Base-by-base conservation (phyloP, 2,329 filamentous ascomycete genomes). In the Calonectria crousiana region DNA sequence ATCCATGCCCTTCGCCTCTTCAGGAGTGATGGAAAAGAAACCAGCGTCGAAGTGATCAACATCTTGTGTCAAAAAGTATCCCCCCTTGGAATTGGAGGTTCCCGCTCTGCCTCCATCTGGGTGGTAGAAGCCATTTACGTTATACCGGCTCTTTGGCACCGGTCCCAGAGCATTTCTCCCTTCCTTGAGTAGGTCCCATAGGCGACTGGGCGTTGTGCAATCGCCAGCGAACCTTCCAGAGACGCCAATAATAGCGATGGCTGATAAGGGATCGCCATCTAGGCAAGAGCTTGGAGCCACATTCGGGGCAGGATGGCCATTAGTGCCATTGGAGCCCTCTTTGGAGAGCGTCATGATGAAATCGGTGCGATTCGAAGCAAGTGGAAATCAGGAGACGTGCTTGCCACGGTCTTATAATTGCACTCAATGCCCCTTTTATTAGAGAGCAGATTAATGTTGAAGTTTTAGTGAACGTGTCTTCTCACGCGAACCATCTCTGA, bases 1-100 rank as follows among this genome's bases (percentile, higher is more conserved):
- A 53, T 88, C 86, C 71, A 87, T 81, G 11, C 78, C 80, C 52
- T 79, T 78, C 20, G 84, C 84, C 72, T 88, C 86, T n/a, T 81
- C 75, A 0, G 82, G 81, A 0, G 79, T 82, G 36, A 87, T 84
- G 47, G 81, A 80, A 77, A 87, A 88, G 75, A 87, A 86, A 1
- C 74, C 69, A 8, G 82, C 47, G 76, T 87, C 85, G n/a, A 75
- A 75, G 11, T 47, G 64, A 16, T 51, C 47, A 2, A 74, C 60
- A 13, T 69, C 70, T 0, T 58, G 64, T 32, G 67, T 74, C 58
- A 64, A 44, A 28, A 64, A 64, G 58, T 64, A 64, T 26, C 58
- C 58, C 18, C 38, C 38, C 34, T 64, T 64, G 58, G 58, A 64
- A 28, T 64, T 64, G 36, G 58, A 64, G 36, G 58, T 64, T 30